phyloP scores from a whole-genome alignment of 495 filamentous ascomycete species.

The Lineolata rhizophorae region DNA sequence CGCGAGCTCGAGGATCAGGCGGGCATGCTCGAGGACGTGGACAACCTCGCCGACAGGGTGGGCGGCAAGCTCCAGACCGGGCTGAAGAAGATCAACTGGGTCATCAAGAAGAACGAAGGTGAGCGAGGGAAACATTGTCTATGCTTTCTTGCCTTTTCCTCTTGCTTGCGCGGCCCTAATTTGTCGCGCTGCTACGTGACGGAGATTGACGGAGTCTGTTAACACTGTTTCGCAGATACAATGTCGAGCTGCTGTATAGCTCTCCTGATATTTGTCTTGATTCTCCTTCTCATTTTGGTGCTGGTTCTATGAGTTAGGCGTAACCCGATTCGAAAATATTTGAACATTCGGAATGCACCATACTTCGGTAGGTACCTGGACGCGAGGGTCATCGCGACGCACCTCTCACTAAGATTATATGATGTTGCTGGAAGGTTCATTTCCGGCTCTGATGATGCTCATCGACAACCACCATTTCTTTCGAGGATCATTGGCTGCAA shows the following conservation, averaged over 20 bases:
- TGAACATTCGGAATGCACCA: neutral
- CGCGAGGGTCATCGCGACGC: neutral
- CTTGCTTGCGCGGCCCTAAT: too few relatives aligned
- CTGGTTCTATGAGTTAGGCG: constrained; percentile 27
- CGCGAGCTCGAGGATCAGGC: constrained; percentile 85
- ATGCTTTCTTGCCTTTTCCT: neutral
- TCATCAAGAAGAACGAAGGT: constrained; percentile 88
- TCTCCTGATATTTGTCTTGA: constrained; percentile 62
- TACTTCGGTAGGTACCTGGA: neutral
- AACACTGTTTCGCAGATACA: constrained; percentile 28
- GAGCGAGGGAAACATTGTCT: constrained; percentile 11
- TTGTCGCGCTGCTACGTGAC: too few relatives aligned
- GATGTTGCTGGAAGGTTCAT: neutral
- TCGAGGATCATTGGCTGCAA: too few relatives aligned
- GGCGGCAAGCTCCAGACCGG: constrained; percentile 69
- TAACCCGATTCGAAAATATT: neutral
- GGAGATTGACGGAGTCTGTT: too few relatives aligned
- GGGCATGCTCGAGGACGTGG: constrained; percentile 58
- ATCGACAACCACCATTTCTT: too few relatives aligned
- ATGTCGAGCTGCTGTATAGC: constrained; percentile 85
- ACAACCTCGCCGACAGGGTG: constrained; percentile 64
- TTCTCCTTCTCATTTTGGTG: constrained; percentile 58
- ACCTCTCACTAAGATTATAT: neutral
- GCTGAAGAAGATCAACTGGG: constrained; percentile 60
- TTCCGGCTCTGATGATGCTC: neutral